These are phyloP conservation scores for Cucumis melo DNA, from an alignment of 306 rosid genomes.

Conservation along the genomic window DNA sequence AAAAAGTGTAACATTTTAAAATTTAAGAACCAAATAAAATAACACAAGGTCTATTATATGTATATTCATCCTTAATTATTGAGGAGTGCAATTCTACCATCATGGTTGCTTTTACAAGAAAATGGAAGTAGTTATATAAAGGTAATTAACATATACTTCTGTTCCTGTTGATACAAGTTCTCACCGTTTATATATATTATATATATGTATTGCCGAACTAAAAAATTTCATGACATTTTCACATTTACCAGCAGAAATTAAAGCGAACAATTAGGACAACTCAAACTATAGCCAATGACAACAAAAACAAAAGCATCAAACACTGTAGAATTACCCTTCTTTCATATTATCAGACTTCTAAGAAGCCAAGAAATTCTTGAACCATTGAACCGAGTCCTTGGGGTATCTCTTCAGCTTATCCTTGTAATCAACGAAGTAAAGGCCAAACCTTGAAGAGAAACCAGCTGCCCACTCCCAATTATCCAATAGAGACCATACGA, in stretches of 20 bases:
- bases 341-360: not conserved
- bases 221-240: not conserved
- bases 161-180: too few species aligned
- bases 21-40: too few species aligned
- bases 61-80: too few species aligned
- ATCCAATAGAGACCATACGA: slow-evolving; percentile 71
- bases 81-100: too few species aligned
- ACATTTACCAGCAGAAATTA: not conserved
- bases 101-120: too few species aligned
- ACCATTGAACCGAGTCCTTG: slow-evolving; percentile 58
- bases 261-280: not conserved
- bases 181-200: too few species aligned
- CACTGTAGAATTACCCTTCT: not conserved
- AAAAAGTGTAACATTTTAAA: too few species aligned
- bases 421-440: slow-evolving; percentile 51
- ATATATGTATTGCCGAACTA: too few species aligned
- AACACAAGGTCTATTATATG: too few species aligned
- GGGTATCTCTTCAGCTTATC: slow-evolving; percentile 85
- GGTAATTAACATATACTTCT: too few species aligned
- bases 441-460: slow-evolving; percentile 65
- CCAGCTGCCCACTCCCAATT: slow-evolving; percentile 86
- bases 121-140: too few species aligned
- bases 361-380: slow-evolving; percentile 53
- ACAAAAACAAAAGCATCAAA: not conserved
- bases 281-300: not conserved